Percentiles rank a stretch among this genome's conserved stretches.
phyloP scores from a whole-genome alignment of 2,329 filamentous ascomycete genomes.

The Fusarium abutilonis region DNA sequence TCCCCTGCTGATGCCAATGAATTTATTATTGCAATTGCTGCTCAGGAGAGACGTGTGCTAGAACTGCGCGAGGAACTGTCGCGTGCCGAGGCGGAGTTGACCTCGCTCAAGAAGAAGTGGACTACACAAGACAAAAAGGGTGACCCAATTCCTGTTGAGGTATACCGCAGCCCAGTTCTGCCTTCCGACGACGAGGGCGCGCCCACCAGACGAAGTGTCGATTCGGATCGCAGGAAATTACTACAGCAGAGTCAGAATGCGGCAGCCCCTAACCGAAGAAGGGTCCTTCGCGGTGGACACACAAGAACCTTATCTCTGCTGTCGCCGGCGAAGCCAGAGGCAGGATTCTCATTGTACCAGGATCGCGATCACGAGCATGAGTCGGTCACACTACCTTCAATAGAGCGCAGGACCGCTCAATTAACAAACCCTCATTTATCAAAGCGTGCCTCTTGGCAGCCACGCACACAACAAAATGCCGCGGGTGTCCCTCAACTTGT shows the following conservation, averaged over 20 bases:
- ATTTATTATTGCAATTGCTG: slow-evolving; percentile 89
- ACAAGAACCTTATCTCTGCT: slow-evolving; percentile 79
- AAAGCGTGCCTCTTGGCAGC: slow-evolving; percentile 70
- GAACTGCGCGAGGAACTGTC: slow-evolving; percentile 91
- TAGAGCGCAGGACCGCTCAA: slow-evolving; percentile 50
- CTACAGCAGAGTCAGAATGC: slow-evolving; percentile 61
- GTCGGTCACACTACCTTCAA: slow-evolving; percentile 41
- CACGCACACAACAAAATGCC: slow-evolving; percentile 58
- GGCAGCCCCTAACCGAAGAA: slow-evolving; percentile 60
- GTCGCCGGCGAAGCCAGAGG: slow-evolving; percentile 68
- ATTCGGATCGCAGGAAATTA: slow-evolving; percentile 78
- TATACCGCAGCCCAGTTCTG: slow-evolving; percentile 55
- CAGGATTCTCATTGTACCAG: slow-evolving; percentile 56
- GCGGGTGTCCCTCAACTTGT: slow-evolving; percentile 78
- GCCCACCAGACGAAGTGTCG: slow-evolving; percentile 58
- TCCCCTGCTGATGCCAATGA: slow-evolving; percentile 67
- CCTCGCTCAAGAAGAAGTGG: slow-evolving; percentile 84
- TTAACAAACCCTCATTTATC: slow-evolving; percentile 54
- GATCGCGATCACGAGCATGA: slow-evolving; percentile 48
- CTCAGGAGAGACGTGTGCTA: slow-evolving; percentile 89
- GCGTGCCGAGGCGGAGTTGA: slow-evolving; percentile 81
- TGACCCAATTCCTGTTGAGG: slow-evolving; percentile 67
- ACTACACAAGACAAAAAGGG: slow-evolving; percentile 80
- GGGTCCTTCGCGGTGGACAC: slow-evolving; percentile 74
- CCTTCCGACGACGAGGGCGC: slow-evolving; percentile 48